Conservation (phyloP, 768 basidiomycete species). For the Fibroporia radiculosa region DNA sequence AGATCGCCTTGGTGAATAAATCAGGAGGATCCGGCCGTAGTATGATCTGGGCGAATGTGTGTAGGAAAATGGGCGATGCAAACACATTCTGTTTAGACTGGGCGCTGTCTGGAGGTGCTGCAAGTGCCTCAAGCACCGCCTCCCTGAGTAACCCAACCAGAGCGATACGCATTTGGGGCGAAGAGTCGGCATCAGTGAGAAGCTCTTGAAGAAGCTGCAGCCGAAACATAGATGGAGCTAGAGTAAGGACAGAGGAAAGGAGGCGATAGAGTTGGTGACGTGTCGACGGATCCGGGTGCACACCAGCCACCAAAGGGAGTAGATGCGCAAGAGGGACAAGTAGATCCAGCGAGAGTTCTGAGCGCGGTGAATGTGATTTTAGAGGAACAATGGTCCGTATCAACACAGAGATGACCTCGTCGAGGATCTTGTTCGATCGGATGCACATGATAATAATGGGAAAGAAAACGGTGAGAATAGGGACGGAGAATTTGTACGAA, state of each 20-base stretch:
- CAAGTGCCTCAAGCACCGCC: conserved; percentile 45
- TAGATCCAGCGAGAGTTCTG: conserved; percentile 35
- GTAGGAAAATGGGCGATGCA: conserved; percentile 46
- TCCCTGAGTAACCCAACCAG: conserved; percentile 66
- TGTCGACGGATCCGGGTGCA: conserved; percentile 48
- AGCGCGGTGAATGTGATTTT: conserved; percentile 6
- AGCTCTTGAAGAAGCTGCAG: conserved; percentile 51
- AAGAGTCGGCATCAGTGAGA: conserved; percentile 34
- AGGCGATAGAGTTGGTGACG: conserved; percentile 58
- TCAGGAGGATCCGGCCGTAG: conserved; percentile 51
- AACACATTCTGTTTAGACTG: conserved; percentile 33
- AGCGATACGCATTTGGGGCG: conserved; percentile 63
- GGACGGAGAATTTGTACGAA: conserved; percentile 5
- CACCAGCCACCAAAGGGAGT: conserved; percentile 50
- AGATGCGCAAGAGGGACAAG: conserved; percentile 40
- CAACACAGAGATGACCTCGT: conserved; percentile 55
- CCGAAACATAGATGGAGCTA: conserved; percentile 38
- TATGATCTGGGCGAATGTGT: conserved; percentile 50
- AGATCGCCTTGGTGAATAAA: conserved; percentile 28
- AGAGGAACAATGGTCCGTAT: conserved; percentile 25
- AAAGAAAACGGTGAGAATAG: conserved; percentile 12
- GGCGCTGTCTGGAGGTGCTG: conserved; percentile 17
- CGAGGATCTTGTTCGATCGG: conserved; percentile 45
- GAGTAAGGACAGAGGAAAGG: conserved; percentile 44
- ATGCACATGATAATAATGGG: conserved; percentile 27